phyloP scores from a whole-genome alignment of 2,329 filamentous ascomycete genomes.

The Ceratocystis lukuohia region DNA sequence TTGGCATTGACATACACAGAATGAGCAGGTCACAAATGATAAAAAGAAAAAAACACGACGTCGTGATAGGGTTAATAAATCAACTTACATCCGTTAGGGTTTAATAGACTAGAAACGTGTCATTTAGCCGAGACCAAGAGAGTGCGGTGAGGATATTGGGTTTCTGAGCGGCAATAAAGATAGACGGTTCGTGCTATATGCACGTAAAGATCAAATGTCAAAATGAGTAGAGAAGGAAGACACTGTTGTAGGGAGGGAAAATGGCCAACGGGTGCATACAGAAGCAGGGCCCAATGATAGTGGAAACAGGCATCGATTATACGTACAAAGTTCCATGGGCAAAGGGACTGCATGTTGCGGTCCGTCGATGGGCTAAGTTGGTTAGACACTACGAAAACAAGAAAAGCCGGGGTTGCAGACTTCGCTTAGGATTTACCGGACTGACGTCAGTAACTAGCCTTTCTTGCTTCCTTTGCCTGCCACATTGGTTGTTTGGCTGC shows the following conservation, averaged over 20 bases:
- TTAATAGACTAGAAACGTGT: not conserved
- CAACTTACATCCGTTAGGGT: not conserved
- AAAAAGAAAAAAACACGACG: not conserved
- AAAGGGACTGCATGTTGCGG: not conserved
- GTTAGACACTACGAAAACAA: no score
- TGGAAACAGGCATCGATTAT: not conserved
- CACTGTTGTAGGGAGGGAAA: not conserved
- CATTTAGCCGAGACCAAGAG: not conserved
- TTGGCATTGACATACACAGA: not conserved
- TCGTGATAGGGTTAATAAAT: not conserved
- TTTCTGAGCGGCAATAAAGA: not conserved
- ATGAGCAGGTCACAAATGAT: not conserved
- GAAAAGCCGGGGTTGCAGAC: not conserved
- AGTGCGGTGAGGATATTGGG: not conserved
- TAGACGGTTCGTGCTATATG: not conserved
- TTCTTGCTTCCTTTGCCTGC: not conserved
- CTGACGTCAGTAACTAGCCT: not conserved
- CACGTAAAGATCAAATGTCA: not conserved
- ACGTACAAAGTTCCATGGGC: not conserved
- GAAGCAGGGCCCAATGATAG: not conserved
- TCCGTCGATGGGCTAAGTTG: no score
- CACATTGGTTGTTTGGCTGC: not conserved
- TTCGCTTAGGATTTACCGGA: not conserved
- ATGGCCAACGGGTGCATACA: not conserved
- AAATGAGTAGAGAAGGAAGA: not conserved